phyloP scores from a whole-genome alignment of 495 filamentous ascomycete species.

The Penicillium crystallinum region DNA sequence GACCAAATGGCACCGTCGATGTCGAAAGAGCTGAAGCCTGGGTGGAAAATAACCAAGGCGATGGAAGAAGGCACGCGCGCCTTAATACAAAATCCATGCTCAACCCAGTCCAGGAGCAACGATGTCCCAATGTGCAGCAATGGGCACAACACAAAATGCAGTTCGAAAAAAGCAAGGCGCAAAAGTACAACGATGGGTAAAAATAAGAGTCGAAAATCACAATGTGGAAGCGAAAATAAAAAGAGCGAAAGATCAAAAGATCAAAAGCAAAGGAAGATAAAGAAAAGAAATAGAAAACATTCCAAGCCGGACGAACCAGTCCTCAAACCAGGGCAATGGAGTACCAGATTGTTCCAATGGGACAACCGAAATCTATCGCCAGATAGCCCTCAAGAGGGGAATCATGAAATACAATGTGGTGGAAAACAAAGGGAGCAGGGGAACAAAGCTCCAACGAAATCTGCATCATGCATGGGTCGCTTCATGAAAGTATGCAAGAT shows the following conservation, averaged over 20 bases:
- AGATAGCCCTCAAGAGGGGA: slow-evolving; percentile 7
- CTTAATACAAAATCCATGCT: neutral
- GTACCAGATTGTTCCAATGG: neutral
- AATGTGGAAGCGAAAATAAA: slow-evolving; percentile 18
- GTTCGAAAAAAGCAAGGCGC: slow-evolving; percentile 10
- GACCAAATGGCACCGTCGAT: neutral
- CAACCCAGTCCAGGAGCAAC: neutral
- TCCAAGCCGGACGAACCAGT: neutral
- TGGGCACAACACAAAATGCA: slow-evolving; percentile 12
- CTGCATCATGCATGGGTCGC: slow-evolving; percentile 15
- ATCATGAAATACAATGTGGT: slow-evolving; percentile 12
- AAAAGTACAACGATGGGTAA: slow-evolving; percentile 7
- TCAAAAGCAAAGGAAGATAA: slow-evolving; percentile 2
- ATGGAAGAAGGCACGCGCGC: neutral
- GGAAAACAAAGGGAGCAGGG: slow-evolving; percentile 6
- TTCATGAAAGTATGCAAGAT: slow-evolving; percentile 14
- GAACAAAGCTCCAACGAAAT: slow-evolving; percentile 5
- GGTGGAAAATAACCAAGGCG: neutral
- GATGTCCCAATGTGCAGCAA: slow-evolving; percentile 4
- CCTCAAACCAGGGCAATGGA: slow-evolving; percentile 4
- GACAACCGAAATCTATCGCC: slow-evolving; percentile 7
- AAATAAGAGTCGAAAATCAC: slow-evolving; percentile 26
- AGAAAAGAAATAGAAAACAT: neutral
- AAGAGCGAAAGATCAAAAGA: neutral
- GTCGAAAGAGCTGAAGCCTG: neutral